These are phyloP conservation scores for Parmales sp. DNA, from an alignment of 108 stramenopile species.

Conservation along the genomic window DNA sequence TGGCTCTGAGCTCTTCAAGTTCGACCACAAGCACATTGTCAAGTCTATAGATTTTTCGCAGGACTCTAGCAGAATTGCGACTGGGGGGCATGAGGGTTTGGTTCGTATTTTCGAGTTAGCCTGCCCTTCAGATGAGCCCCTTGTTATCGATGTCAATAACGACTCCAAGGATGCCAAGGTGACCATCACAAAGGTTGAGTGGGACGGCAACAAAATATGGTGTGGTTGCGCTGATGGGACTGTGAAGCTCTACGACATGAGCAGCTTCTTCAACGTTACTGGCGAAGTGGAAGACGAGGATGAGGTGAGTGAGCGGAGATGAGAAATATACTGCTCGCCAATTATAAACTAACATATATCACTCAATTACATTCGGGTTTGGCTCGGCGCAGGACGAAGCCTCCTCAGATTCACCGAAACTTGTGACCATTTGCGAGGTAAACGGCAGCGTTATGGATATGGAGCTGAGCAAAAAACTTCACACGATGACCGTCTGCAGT, in stretches of 20 bases:
- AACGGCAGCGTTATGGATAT: constrained; percentile 74
- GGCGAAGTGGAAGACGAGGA: neutral
- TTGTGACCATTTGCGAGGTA: constrained; percentile 38
- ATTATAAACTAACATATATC: neutral
- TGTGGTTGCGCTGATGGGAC: constrained; percentile 56
- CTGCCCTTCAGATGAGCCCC: constrained; percentile 2
- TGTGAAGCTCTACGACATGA: constrained; percentile 57
- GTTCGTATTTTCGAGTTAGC: constrained; percentile 71
- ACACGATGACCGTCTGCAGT: constrained; percentile 70
- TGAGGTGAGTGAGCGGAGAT: neutral
- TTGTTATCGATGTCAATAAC: constrained; percentile 2
- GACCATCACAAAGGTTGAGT: constrained; percentile 55
- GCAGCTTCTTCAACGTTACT: neutral
- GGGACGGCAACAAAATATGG: constrained; percentile 42
- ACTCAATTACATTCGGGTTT: neutral
- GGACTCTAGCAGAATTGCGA: constrained; percentile 62
- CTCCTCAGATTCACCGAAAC: constrained; percentile 16
- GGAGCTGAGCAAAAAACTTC: constrained; percentile 45
- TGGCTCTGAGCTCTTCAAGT: constrained; percentile 44
- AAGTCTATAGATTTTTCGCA: constrained; percentile 85
- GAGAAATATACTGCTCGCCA: neutral
- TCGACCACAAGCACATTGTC: constrained; percentile 86
- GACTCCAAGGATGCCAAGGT: constrained; percentile 14
- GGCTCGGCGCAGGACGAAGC: neutral
- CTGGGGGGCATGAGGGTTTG: constrained; percentile 87